Base-by-base conservation (phyloP, 129 eudicot genomes). In the Lactuca saligna region DNA sequence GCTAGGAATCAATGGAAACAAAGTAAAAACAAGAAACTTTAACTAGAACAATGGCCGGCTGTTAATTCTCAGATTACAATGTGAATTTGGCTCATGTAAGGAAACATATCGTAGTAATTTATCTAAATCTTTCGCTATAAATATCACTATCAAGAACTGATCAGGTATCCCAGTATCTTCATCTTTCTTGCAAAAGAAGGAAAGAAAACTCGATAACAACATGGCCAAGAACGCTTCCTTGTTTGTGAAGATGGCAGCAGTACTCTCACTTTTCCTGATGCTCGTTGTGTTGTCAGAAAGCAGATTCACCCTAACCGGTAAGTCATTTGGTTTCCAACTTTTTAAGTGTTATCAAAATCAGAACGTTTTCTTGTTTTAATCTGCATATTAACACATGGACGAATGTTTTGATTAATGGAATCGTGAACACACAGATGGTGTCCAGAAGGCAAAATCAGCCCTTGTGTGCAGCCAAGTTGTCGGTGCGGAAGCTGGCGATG, bases 261-360 rank as follows among this genome's bases (percentile, higher is more conserved):
- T 75, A 3, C 61, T 75, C 16, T 65, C 79, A 29, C 67, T 74
- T 74, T 57, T 60, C 50, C 79, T 74, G 1, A 38, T 73, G 70
- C 29, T 73, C 35, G 2, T 29, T 20, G 51, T 54, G 14, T 17
- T 66, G 33, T 66, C 73, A 14, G 79, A 66, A 48, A 34, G 67
- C 61, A 65, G 79, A 57, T 33, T 33, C 17, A 66, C 73, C 15
- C 32, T 58, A 65, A 6, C 3, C 3, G 49, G 49, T 42, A 42
- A 42, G 49, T 42, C 49, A 42, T 42, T 42, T 42, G 4, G 38
- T 35, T 35, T 6, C 38, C n/a, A n/a, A n/a, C n/a, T n/a, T n/a
- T n/a, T n/a, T n/a, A n/a, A n/a, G n/a, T n/a, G n/a, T n/a, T n/a
- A n/a, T n/a, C n/a, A n/a, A n/a, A n/a, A n/a, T n/a, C 38, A 35